Evolutionary conservation across 2,329 filamentous ascomycete genomes (phyloP).

Genomic region (Plenodomus biglobosus): DNA sequence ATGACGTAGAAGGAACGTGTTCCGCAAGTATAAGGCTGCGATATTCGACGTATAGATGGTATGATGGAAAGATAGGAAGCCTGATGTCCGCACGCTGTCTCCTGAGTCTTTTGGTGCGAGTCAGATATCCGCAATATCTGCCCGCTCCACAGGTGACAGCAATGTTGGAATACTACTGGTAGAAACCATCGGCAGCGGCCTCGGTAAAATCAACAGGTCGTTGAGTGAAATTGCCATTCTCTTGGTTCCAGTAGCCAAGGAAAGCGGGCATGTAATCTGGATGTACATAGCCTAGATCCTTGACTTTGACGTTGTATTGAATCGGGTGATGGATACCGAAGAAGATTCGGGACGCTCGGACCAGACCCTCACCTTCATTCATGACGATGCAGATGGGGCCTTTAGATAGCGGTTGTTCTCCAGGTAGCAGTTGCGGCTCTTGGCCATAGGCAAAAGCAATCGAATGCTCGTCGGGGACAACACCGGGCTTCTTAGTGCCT

Average conservation of each 20-base stretch:
- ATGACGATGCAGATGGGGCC: slow-evolving; percentile 22
- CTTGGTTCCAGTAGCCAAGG: slow-evolving; percentile 11
- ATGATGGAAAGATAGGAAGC: no score
- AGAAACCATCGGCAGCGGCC: neutral
- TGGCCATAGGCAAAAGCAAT: slow-evolving; percentile 33
- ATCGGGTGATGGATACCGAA: slow-evolving; percentile 45
- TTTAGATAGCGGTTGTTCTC: neutral
- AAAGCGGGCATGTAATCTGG: slow-evolving; percentile 19
- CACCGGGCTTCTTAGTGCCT: slow-evolving; percentile 9
- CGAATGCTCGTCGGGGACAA: slow-evolving; percentile 36
- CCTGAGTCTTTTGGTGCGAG: no score
- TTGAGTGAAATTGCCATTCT: neutral
- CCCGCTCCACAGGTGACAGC: no score
- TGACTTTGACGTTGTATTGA: slow-evolving; percentile 49
- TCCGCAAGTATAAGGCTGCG: no score
- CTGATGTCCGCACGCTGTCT: no score
- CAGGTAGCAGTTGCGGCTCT: slow-evolving; percentile 7
- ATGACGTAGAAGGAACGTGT: no score
- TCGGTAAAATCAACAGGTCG: neutral
- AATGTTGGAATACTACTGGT: slow-evolving; percentile 1
- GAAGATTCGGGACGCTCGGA: slow-evolving; percentile 25
- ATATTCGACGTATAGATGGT: no score
- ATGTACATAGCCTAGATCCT: slow-evolving; percentile 42
- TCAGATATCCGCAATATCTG: no score
- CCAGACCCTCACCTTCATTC: neutral